These are phyloP conservation scores for Sparassis latifolia DNA, from an alignment of 1,284 basidiomycete species.

Conservation along the genomic window DNA sequence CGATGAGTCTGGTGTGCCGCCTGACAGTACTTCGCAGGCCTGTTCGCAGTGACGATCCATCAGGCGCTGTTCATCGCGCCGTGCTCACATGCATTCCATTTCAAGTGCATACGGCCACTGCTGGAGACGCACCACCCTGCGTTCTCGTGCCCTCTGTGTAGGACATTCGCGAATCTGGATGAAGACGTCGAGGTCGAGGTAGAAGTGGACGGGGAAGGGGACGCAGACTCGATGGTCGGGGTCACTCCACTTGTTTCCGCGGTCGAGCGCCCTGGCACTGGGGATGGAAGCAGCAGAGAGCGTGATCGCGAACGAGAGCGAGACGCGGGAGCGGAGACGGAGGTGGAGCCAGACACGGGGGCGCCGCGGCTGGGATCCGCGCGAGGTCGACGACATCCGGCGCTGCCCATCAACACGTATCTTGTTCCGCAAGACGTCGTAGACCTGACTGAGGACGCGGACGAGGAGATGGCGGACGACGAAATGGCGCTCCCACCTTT, in stretches of 20 bases:
- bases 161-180: conserved; percentile 90
- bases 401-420: conserved; percentile 5
- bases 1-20: background rate
- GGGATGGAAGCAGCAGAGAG: conserved; percentile 17
- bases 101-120: conserved; percentile 94
- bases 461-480: conserved; percentile 26
- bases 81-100: conserved; percentile 96
- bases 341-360: conserved; percentile 43
- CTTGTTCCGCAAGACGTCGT: conserved; percentile 8
- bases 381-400: conserved; percentile 8
- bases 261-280: conserved; percentile 15
- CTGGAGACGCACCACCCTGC: conserved; percentile 85
- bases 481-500: conserved; percentile 22
- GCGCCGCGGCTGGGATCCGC: conserved; percentile 16
- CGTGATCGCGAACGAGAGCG: conserved; percentile 21
- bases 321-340: conserved; percentile 48
- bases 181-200: conserved; percentile 97
- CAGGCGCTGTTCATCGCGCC: conserved; percentile 97
- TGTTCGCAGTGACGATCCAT: conserved; percentile 91
- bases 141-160: conserved; percentile 93
- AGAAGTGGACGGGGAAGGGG: conserved; percentile 39
- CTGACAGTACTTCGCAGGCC: conserved; percentile 38
- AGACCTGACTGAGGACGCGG: conserved; percentile 21
- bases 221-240: conserved; percentile 22
- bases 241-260: conserved; percentile 9